These are phyloP conservation scores for Lolium multiflorum DNA, from an alignment of 176 grass and related monocot species.

Conservation along the genomic window DNA sequence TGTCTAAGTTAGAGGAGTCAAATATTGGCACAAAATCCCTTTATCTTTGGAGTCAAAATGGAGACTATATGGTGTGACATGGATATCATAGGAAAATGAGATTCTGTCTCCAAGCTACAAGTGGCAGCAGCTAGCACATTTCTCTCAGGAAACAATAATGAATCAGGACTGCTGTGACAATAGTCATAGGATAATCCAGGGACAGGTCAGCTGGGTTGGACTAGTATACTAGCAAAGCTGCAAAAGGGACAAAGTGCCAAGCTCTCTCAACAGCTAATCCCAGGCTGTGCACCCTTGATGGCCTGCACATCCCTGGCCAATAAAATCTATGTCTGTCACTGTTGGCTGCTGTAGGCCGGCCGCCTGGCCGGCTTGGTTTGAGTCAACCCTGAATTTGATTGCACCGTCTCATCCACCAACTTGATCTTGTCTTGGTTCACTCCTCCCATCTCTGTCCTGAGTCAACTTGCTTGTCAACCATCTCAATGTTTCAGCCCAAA, in stretches of 20 bases:
- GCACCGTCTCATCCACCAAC: background rate
- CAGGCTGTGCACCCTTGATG: constrained; percentile 48
- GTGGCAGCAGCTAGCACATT: constrained; percentile 1
- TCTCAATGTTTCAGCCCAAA: background rate
- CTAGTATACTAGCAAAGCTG: background rate
- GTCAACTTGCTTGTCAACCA: constrained; percentile 19
- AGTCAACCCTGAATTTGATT: constrained; percentile 38
- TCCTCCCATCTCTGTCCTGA: background rate
- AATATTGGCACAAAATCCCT: background rate
- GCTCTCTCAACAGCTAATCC: constrained; percentile 35
- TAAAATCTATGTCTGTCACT: constrained; percentile 40
- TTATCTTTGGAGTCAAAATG: background rate
- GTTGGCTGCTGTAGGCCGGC: constrained; percentile 36
- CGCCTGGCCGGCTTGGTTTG: no score
- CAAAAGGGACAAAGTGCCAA: constrained; percentile 33
- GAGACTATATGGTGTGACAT: background rate
- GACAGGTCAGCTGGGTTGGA: constrained; percentile 33
- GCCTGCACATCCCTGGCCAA: constrained; percentile 48
- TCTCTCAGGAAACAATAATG: background rate
- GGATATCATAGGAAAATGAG: background rate
- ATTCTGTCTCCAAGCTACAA: background rate
- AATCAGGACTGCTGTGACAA: constrained; percentile 24
- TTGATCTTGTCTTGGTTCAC: background rate
- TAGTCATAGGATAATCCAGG: constrained; percentile 3
- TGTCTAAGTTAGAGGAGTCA: background rate